Percentiles rank a stretch among this genome's conserved stretches.
Evolutionary conservation across 2,329 filamentous ascomycete species (phyloP).

Genomic region (Beauveria pseudobassiana): DNA sequence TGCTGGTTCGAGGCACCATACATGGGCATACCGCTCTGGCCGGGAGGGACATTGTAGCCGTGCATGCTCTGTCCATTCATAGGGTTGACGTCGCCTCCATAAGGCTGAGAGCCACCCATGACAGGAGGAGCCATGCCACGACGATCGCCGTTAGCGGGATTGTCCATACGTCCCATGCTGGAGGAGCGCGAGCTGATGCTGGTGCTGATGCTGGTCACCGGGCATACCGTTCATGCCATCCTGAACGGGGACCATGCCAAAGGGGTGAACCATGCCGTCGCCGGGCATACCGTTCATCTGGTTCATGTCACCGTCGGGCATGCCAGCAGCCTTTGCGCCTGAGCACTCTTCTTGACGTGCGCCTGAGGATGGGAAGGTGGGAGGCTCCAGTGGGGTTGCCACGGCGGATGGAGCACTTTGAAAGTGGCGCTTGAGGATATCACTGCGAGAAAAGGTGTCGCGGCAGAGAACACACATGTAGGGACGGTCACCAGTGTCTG

Average conservation of each 20-base stretch:
- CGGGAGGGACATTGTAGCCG: constrained; percentile 55
- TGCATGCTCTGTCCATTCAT: constrained; percentile 61
- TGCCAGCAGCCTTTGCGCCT: constrained; percentile 46
- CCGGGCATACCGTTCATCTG: constrained; percentile 53
- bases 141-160: constrained; percentile 45
- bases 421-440: constrained; percentile 97
- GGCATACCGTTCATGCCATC: constrained; percentile 53
- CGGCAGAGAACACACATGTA: constrained; percentile 98
- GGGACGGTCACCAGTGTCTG: constrained; percentile 93
- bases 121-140: constrained; percentile 46
- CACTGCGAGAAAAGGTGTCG: constrained; percentile 95
- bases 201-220: constrained; percentile 54
- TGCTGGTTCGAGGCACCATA: constrained; percentile 53
- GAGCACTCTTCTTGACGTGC: constrained; percentile 72
- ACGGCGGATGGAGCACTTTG: constrained; percentile 93
- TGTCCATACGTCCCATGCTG: constrained; percentile 52
- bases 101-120: constrained; percentile 46
- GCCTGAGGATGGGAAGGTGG: constrained; percentile 90
- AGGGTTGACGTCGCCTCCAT: constrained; percentile 51
- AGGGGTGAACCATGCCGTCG: constrained; percentile 51
- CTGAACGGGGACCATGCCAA: constrained; percentile 47
- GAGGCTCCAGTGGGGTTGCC: constrained; percentile 93
- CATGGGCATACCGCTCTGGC: constrained; percentile 58
- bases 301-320: constrained; percentile 47
- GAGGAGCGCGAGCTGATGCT: constrained; percentile 55